Evolutionary conservation across 2,329 filamentous ascomycete species (phyloP), one percentile per base, ranked within the genome.

Genomic region (Nemania sp.): DNA sequence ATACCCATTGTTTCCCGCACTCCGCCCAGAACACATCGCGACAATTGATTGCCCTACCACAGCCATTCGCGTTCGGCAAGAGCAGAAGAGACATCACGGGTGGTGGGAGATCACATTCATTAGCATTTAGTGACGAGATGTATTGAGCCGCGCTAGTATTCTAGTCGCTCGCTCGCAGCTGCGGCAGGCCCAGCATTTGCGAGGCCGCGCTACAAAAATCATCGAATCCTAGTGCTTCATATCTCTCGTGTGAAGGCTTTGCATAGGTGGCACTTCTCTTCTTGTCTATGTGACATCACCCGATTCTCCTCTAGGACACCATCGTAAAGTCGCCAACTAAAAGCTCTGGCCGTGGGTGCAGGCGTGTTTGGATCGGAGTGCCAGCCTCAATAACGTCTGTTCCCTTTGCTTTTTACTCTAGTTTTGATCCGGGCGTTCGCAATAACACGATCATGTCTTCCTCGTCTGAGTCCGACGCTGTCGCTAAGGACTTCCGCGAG

Each of bases 401-500:
- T 41, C 37, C 20, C 3, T n/a, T 41, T 41, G 15, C 37, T 43
- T 40, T 43, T 15, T 30, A 20, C 26, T 51, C 50, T 56, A 46
- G 50, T 58, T 37, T 57, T 46, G 17, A 55, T 36, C 54, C 40
- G 55, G 50, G 60, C 64, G 44, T 44, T 59, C 41, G 31, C 56
- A 49, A 53, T 57, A 55, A 60, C 48, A 55, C 59, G 57, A 61
- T 24, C 40, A 61, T 61, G 59, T 54, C 59, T 48, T 57, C 59
- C 20, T 61, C 57, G 42, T 73, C 76, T 64, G 74, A 74, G 64
- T 75, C 89, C 61, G 91, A 90, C 71, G 91, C 96, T 75, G 90
- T 99, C 65, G 92, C 92, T 60, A 89, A 93, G 73, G 94, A 97
- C 76, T 99, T 96, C 77, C 90, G 89, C 71, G 89, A 91, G 69